Evolutionary conservation across 768 basidiomycete genomes (phyloP).

Genomic region (Suillus alpinus): DNA sequence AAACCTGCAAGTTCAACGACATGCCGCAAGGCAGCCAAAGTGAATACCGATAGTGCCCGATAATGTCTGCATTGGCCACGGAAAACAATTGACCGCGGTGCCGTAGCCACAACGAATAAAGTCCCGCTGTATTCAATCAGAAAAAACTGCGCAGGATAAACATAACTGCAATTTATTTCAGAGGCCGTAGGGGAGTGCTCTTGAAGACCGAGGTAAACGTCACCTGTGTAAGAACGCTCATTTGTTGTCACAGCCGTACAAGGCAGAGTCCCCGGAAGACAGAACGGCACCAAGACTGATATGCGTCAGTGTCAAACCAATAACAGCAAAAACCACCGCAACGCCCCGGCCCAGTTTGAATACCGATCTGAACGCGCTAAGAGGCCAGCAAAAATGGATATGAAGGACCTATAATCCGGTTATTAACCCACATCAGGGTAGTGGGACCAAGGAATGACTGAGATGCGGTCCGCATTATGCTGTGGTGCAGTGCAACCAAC

Average conservation of each 20-base stretch:
- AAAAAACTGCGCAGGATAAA: constrained; percentile 1
- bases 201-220: not conserved
- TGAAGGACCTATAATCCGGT: not conserved
- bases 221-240: not conserved
- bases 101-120: not conserved
- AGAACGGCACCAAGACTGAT: not conserved
- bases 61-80: not conserved
- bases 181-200: not conserved
- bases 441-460: not conserved
- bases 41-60: not conserved
- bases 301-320: not conserved
- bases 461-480: not conserved
- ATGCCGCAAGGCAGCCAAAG: not conserved
- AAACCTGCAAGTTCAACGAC: constrained; percentile 9
- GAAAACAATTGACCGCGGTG: not conserved
- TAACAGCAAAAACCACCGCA: not conserved
- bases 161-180: not conserved
- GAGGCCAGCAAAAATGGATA: not conserved
- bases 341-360: not conserved
- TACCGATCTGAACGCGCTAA: not conserved
- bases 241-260: not conserved
- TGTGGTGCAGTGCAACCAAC: not conserved
- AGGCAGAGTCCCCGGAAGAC: not conserved
- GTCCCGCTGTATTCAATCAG: constrained; percentile 3
- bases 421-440: not conserved